Base-by-base conservation (phyloP, 257 asterid species). In the Solanum lycopersicoides region DNA sequence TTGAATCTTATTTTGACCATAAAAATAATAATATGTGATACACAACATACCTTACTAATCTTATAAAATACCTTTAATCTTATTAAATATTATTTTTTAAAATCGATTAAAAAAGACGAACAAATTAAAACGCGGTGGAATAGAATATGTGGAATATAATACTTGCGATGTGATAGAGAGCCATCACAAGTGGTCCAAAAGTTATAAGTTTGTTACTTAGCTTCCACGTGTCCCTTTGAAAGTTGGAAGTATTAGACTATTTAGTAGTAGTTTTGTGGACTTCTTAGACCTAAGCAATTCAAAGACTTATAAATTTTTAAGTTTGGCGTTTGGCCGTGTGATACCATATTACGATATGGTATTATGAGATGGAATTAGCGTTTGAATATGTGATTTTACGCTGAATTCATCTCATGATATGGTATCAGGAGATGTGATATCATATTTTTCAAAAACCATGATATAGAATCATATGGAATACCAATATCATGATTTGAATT, bases 181-280 rank as follows among this genome's bases (percentile, higher is more conserved):
- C 93, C 94, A 91, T 90, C 93, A 71, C 47, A 88, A 89, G 90
- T 93, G 96, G 98, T 93, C 97, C 97, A 91, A 66, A 42, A 25
- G 9, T 28, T 68, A 42, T 39, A 65, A 83, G 89, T 44, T 85
- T 88, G 92, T 92, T 90, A 7, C 82, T 88, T 75, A 66, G 45
- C 86, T 89, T 86, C 94, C 97, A 95, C 92, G 94, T 91, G 93
- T 89, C 30, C 44, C 28, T 80, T 8, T 30, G 42, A 30, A 71
- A 77, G 4, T 13, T 69, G 76, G 13, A 28, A 13, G 37, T 71
- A 71, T 71, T 68, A 68, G 37, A 28, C 37, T 68, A 68, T 56
- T 65, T 30, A 71, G 76, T 34, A 25, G 35, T 65, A 65, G 35
- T 34, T 34, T 20, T 6, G 25, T 59, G 20, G 12, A 68, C 39